Evolutionary conservation across 441 rosid genomes (phyloP), one percentile per base, ranked within the genome.

Genomic region (Pelargonium citronellum): DNA sequence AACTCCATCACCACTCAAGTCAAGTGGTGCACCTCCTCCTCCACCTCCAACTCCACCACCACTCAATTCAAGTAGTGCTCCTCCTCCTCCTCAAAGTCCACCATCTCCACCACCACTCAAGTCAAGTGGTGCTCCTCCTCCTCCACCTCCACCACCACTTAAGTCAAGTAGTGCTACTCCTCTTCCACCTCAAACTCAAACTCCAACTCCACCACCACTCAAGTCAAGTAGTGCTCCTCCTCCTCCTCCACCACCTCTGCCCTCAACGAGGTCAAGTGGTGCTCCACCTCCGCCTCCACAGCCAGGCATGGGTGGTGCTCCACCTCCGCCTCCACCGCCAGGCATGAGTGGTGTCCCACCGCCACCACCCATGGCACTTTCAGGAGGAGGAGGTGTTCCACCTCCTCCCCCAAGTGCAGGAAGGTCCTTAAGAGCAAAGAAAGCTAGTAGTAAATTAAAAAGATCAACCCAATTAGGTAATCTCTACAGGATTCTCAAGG

Each of bases 391-490:
- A 15, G 73, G 68, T 12, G 91, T 87, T 27, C 92, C 94, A 3
- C 87, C 90, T 1, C 91, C 85, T 68, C 88, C 89, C 43, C 85
- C 79, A 60, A 78, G 83, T 67, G 79, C 79, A 27, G 84, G 76
- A 66, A 87, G 75, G 76, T 76, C 83, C 68, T 79, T 91, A 71
- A 81, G 89, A 1, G 84, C 92, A 68, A 88, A 83, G 86, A 89
- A 88, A 82, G 83, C 86, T 67, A 74, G 73, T 39, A 88, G 90
- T 24, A 94, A 87, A 73, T 73, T 94, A 76, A 94, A 87, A 82
- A 82, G 97, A 74, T 94, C 97, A 67, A 87, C 80, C 67, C 89
- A 89, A 22, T 75, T 87, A 79, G 85, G 96, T 1, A 87, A 75
- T 66, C 74, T 94, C 51, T 88, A 91, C 53, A 74, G 95, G 74